A percentile compares a stretch with the other conserved stretches of the same genome.
Evolutionary conservation across 805 yeast genomes (phyloP).

Genomic region (Ogataea allantospora): DNA sequence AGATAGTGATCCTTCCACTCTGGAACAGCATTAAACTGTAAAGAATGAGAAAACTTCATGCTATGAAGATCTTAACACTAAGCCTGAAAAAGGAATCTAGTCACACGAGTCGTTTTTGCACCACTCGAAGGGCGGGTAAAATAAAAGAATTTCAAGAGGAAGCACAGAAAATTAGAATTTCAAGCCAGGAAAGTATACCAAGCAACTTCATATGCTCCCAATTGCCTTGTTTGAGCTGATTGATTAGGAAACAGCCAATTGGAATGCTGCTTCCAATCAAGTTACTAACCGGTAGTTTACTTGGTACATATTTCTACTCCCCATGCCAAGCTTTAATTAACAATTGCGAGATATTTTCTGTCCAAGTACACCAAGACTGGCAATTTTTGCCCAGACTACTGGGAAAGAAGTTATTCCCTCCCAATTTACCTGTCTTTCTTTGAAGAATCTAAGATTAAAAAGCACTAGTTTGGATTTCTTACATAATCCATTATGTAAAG

Average conservation of each 20-base stretch:
- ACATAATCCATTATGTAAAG: slow-evolving; percentile 9
- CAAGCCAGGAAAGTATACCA: background rate
- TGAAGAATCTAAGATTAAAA: background rate
- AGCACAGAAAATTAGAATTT: background rate
- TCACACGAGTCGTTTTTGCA: slow-evolving; percentile 6
- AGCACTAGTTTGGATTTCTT: too few relatives aligned
- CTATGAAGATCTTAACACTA: slow-evolving; percentile 4
- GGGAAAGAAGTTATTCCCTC: background rate
- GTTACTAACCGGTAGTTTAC: too few relatives aligned
- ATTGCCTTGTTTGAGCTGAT: too few relatives aligned
- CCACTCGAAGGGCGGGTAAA: slow-evolving; percentile 24
- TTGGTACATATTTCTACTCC: too few relatives aligned
- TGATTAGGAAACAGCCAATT: too few relatives aligned
- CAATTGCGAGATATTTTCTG: too few relatives aligned
- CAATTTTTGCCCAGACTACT: too few relatives aligned
- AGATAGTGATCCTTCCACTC: slow-evolving; percentile 50
- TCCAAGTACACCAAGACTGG: too few relatives aligned
- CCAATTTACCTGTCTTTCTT: background rate
- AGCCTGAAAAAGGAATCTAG: slow-evolving; percentile 5
- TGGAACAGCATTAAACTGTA: slow-evolving; percentile 52
- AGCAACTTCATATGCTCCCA: too few relatives aligned
- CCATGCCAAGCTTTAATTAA: too few relatives aligned
- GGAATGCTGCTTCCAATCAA: too few relatives aligned
- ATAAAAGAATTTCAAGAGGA: background rate
- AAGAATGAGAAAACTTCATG: slow-evolving; percentile 51